Conservation (phyloP, 75 land plant species). For the Pinus tabuliformis region DNA sequence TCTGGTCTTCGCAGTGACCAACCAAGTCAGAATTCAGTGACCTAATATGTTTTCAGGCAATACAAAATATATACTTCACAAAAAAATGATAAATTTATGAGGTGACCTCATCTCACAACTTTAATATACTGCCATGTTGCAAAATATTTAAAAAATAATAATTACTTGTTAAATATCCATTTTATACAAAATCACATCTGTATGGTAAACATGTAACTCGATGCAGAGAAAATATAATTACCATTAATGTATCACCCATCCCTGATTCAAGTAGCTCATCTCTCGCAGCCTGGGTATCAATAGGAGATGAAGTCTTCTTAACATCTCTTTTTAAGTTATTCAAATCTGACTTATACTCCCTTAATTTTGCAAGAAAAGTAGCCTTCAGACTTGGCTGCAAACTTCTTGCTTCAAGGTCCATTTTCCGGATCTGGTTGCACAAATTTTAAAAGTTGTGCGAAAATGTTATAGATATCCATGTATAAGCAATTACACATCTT, state of each 20-base stretch:
- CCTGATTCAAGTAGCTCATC: slow-evolving; percentile 77
- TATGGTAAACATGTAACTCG: no score
- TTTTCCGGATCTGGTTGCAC: slow-evolving; percentile 60
- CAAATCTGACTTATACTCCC: slow-evolving; percentile 79
- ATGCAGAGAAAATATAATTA: slow-evolving; percentile 9
- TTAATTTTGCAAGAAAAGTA: slow-evolving; percentile 61
- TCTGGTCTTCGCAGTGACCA: no score
- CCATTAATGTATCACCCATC: slow-evolving; percentile 50
- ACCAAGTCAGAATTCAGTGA: no score
- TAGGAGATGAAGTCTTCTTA: slow-evolving; percentile 43
- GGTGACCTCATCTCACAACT: no score
- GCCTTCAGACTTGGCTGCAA: slow-evolving; percentile 64
- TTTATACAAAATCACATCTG: no score
- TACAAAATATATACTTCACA: no score
- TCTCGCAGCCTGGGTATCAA: slow-evolving; percentile 38
- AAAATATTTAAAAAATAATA: no score
- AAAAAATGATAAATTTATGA: no score
- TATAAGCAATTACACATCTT: background rate
- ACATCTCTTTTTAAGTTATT: slow-evolving; percentile 59
- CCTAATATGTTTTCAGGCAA: no score
- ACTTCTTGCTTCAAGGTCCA: slow-evolving; percentile 86
- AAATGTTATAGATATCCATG: background rate
- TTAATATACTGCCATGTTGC: no score
- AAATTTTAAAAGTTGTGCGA: background rate
- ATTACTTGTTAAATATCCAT: no score